Percentiles rank a stretch among this genome's conserved stretches.
Conservation (phyloP, 129 eudicot genomes). For the Saposhnikovia divaricata region DNA sequence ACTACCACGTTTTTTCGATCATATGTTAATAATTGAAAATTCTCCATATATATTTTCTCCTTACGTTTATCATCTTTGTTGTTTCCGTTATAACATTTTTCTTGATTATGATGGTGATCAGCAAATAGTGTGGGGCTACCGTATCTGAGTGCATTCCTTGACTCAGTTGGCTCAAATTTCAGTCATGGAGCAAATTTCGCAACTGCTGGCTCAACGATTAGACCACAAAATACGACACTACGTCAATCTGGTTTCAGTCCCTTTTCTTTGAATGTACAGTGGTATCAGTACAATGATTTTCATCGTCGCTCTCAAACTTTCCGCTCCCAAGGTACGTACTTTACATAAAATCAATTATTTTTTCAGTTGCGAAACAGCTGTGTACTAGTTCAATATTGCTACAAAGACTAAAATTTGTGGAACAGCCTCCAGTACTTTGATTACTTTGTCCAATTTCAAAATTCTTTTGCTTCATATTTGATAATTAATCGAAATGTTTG, state of each 20-base stretch:
- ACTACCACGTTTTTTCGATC: not conserved
- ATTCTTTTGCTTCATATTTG: too few relatives aligned
- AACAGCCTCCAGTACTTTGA: too few relatives aligned
- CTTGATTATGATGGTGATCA: conserved; percentile 11
- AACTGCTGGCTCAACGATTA: conserved; percentile 73
- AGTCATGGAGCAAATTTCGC: conserved; percentile 89
- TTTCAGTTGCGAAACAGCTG: not conserved
- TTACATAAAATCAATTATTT: not conserved
- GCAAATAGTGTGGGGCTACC: conserved; percentile 56
- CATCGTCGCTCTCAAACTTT: conserved; percentile 46
- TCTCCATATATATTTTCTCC: too few relatives aligned
- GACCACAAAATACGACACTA: conserved; percentile 63
- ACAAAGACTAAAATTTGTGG: not conserved
- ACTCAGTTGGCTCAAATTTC: conserved; percentile 71
- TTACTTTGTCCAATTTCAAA: too few relatives aligned
- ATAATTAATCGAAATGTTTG: not conserved
- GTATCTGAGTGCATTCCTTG: conserved; percentile 65
- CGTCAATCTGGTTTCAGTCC: conserved; percentile 58
- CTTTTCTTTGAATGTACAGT: conserved; percentile 48
- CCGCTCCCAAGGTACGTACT: conserved; percentile 38
- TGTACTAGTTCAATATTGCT: not conserved
- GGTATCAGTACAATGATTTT: conserved; percentile 49
- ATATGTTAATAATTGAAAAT: too few relatives aligned
- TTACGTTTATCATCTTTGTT: too few relatives aligned
- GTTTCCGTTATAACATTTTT: too few relatives aligned